Evolutionary conservation across 2,329 filamentous ascomycete species (phyloP).

Genomic region (Grosmannia serpens): DNA sequence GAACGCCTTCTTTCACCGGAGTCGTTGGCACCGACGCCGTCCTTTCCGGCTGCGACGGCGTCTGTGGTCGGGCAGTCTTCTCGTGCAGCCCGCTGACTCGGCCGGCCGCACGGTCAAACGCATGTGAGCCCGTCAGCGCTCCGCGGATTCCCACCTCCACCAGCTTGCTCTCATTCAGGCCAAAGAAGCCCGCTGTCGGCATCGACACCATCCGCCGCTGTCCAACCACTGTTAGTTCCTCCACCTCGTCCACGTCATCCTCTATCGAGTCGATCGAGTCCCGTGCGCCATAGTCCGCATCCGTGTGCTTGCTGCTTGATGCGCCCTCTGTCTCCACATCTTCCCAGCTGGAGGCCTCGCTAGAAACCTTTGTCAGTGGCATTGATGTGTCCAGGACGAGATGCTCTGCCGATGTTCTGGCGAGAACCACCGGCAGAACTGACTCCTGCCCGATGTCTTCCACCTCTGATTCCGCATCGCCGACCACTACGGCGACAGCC

Average conservation of each 20-base stretch:
- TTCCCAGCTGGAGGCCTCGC: conserved; percentile 12
- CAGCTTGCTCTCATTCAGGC: conserved; percentile 17
- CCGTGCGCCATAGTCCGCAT: neutral
- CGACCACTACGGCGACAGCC: neutral
- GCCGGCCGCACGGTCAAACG: conserved; percentile 9
- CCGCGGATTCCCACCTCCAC: conserved; percentile 18
- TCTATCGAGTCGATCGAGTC: conserved; percentile 7
- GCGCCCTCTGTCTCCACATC: conserved; percentile 3
- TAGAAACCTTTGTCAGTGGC: neutral
- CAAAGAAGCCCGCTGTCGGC: conserved; percentile 20
- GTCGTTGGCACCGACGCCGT: neutral
- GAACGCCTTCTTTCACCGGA: neutral
- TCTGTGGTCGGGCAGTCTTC: neutral
- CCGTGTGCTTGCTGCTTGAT: neutral
- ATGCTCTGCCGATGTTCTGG: neutral
- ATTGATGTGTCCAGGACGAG: neutral
- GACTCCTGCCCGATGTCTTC: neutral
- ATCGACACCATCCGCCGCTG: neutral
- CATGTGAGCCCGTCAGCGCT: conserved; percentile 17
- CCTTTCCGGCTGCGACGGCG: neutral
- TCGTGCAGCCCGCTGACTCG: neutral
- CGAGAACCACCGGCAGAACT: neutral
- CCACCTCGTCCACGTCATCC: neutral
- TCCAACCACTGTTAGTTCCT: neutral
- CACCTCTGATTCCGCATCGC: neutral